A percentile compares a stretch with the other conserved stretches of the same genome.
These are phyloP conservation scores for Suillus weaverae DNA, from an alignment of 768 basidiomycete genomes.

Conservation along the genomic window DNA sequence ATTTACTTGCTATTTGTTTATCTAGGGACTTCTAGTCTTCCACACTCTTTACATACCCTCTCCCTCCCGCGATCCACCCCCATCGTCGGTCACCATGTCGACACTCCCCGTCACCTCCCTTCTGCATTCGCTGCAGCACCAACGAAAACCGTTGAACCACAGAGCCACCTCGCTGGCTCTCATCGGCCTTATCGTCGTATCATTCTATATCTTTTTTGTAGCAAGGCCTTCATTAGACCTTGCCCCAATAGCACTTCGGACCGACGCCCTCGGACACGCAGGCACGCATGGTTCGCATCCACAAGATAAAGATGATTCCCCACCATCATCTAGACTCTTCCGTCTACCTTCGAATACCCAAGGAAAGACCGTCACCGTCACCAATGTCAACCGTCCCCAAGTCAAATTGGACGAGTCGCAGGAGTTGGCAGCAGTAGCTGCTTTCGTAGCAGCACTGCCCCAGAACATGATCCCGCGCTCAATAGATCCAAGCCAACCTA, in stretches of 20 bases:
- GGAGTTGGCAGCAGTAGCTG: constrained; percentile 74
- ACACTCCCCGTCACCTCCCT: constrained; percentile 32
- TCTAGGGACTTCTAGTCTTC: not conserved
- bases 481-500: constrained; percentile 61
- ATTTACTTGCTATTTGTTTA: constrained; percentile 13
- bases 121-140: constrained; percentile 34
- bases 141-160: constrained; percentile 45
- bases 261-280: constrained; percentile 29
- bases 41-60: constrained; percentile 8
- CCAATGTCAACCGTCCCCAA: constrained; percentile 32
- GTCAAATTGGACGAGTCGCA: constrained; percentile 51
- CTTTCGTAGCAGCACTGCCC: constrained; percentile 70
- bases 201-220: constrained; percentile 56
- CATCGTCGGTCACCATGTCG: constrained; percentile 18
- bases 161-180: constrained; percentile 57
- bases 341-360: constrained; percentile 9
- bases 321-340: constrained; percentile 35
- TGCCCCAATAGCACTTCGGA: constrained; percentile 36
- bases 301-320: constrained; percentile 16
- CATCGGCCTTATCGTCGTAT: constrained; percentile 48
- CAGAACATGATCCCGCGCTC: constrained; percentile 71
- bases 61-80: constrained; percentile 14
- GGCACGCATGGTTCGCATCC: constrained; percentile 25
- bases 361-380: constrained; percentile 15
- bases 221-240: constrained; percentile 42